Base-by-base conservation (phyloP, 73 alveolate genomes). In the Durusdinium trenchii region DNA sequence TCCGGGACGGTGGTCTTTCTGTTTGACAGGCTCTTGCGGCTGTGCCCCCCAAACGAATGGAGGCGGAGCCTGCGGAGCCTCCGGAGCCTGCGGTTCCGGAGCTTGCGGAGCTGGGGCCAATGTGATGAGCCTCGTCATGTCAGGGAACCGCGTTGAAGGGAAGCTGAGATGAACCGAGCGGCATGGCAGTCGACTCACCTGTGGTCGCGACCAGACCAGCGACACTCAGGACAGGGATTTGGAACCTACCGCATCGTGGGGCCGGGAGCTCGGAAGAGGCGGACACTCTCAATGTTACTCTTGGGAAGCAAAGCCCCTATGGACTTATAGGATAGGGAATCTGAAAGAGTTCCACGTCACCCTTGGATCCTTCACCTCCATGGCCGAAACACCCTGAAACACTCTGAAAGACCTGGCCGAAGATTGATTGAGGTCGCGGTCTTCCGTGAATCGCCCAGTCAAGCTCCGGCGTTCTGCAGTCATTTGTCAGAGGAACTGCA, bases 401-500 rank as follows among this genome's bases (percentile, higher is more conserved):
- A 26, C 38, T 26, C 32, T 23, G 38, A 26, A 4, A 26, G 76
- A 62, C 18, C n/a, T n/a, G n/a, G 76, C 18, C 18, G 38, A 6
- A 62, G 38, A 4, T 6, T 3, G 3, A 51, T 60, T 18, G 45
- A 87, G 95, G 95, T 87, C 16, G 98, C 98, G 40, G 48, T 91
- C 18, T 91, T 91, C 76, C 84, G 51, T 20, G 98, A 91, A 14
- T 20, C 98, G n/a, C 61, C 98, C 14, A 45, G 47, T 32, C 87
- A 91, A 10, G 98, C 89, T 16, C 36, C 32, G 61, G 50, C 60
- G 54, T 67, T 46, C 6, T 91, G 98, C 78, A 45, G 61, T 75
- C 54, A 91, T 54, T 89, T 91, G 42, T 45, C 46, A 57, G 60
- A 48, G n/a, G 98, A 67, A 43, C 89, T 91, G 98, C 98, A 67